Evolutionary conservation across 2,329 filamentous ascomycete species (phyloP).

Genomic region (Tetracladium maxilliforme): DNA sequence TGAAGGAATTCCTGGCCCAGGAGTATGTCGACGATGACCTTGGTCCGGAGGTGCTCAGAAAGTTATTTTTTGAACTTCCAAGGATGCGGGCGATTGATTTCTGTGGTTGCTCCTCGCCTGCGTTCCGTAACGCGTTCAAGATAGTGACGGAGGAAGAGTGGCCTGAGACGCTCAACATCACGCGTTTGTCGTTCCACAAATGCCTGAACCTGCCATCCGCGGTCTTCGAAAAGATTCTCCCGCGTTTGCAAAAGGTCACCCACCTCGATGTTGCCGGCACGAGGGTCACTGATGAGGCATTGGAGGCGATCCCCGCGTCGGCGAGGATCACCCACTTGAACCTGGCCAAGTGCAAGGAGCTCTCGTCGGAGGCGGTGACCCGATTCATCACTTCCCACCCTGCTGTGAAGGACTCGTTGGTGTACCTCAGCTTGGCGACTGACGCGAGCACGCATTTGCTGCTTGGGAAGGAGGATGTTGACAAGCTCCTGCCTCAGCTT

Average conservation of each 20-base stretch:
- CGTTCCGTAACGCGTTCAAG: constrained; percentile 52
- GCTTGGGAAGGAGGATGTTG: constrained; percentile 49
- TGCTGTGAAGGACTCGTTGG: constrained; percentile 45
- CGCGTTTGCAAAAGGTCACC: constrained; percentile 54
- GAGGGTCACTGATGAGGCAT: constrained; percentile 55
- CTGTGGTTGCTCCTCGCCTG: constrained; percentile 55
- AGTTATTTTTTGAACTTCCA: constrained; percentile 54
- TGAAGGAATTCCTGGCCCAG: constrained; percentile 67
- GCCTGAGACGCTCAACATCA: constrained; percentile 41
- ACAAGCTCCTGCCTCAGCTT: constrained; percentile 47
- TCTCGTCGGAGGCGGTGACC: constrained; percentile 52
- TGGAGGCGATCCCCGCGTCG: constrained; percentile 55
- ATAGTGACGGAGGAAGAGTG: constrained; percentile 32
- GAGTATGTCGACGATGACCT: constrained; percentile 72
- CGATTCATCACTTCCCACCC: constrained; percentile 59
- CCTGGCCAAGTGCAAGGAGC: constrained; percentile 57
- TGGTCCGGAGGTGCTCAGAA: constrained; percentile 49
- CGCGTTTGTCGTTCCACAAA: constrained; percentile 63
- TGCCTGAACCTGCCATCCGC: constrained; percentile 54
- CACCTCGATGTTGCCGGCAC: constrained; percentile 73
- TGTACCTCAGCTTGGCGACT: constrained; percentile 59
- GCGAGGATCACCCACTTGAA: constrained; percentile 66
- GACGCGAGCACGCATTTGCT: constrained; percentile 61
- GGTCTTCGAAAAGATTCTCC: constrained; percentile 55
- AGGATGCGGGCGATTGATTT: constrained; percentile 58